Conservation (phyloP, 495 filamentous ascomycete genomes). For the Penicillium cosmopolitanum region DNA sequence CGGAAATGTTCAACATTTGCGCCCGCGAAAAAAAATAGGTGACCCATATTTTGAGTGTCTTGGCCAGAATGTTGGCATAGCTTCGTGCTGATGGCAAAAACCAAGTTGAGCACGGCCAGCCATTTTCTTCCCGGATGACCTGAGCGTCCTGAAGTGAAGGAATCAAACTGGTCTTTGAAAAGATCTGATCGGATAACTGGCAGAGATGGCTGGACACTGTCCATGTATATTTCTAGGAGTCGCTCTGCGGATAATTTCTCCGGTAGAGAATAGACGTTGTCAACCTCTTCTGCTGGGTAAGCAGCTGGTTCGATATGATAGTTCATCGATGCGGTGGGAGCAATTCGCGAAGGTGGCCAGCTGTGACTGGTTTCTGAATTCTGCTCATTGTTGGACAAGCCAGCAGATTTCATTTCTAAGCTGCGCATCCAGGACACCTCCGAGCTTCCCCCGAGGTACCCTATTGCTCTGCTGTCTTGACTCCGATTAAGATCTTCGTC, state of each 20-base stretch:
- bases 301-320: neutral
- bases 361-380: neutral
- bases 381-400: neutral
- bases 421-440: neutral
- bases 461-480: neutral
- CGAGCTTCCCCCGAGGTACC: neutral
- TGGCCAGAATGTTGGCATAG: neutral
- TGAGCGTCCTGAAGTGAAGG: neutral
- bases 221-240: neutral
- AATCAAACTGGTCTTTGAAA: neutral
- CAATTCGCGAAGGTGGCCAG: neutral
- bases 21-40: slow-evolving; percentile 15
- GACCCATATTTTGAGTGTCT: neutral
- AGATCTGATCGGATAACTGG: neutral
- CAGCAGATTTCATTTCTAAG: neutral
- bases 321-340: neutral
- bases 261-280: neutral
- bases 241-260: neutral
- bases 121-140: neutral
- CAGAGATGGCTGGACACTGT: neutral
- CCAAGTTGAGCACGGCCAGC: neutral
- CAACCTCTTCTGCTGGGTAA: neutral
- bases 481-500: neutral
- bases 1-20: slow-evolving; percentile 8
- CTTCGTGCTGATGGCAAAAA: slow-evolving; percentile 2